Percentiles rank a stretch among this genome's conserved stretches.
phyloP scores from a whole-genome alignment of 2,329 filamentous ascomycete species.

The Escovopsis sp. region DNA sequence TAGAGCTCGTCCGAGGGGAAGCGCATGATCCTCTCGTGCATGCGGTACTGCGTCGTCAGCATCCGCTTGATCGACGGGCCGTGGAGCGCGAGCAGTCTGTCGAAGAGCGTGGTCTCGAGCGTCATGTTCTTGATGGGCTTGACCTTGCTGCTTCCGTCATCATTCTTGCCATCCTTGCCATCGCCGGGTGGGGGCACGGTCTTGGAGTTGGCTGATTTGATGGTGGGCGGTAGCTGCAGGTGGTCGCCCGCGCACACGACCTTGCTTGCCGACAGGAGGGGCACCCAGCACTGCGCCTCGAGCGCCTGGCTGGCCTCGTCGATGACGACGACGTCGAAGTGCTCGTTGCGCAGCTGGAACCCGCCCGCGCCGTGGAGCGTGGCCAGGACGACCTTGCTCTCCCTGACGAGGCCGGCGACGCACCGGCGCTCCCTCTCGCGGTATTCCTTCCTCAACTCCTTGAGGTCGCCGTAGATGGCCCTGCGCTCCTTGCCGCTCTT shows the following conservation, averaged over 20 bases:
- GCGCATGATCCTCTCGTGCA: conserved; percentile 91
- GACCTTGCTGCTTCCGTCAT: conserved; percentile 4
- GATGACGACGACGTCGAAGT: conserved; percentile 88
- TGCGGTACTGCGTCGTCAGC: conserved; percentile 94
- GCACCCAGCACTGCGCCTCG: conserved; percentile 95
- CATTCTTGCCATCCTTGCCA: too few relatives aligned
- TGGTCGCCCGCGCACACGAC: conserved; percentile 89
- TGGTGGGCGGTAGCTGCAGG: conserved; percentile 82
- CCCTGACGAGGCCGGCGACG: conserved; percentile 57
- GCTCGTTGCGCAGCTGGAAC: conserved; percentile 61
- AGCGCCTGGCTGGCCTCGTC: conserved; percentile 93
- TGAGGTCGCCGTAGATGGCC: conserved; percentile 73
- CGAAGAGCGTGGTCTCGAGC: conserved; percentile 85
- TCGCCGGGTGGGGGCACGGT: neutral
- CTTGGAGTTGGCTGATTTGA: conserved; percentile 61
- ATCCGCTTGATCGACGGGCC: conserved; percentile 78
- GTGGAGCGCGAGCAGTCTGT: conserved; percentile 69
- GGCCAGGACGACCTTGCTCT: conserved; percentile 77
- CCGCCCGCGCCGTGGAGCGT: conserved; percentile 88
- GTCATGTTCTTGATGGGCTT: conserved; percentile 38
- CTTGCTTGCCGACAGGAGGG: conserved; percentile 66
- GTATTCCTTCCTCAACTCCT: conserved; percentile 76
- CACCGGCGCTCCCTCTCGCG: conserved; percentile 72
- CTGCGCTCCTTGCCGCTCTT: conserved; percentile 64
- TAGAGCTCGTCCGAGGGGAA: conserved; percentile 88